Evolutionary conservation across 1,284 basidiomycete genomes (phyloP), one percentile per base, ranked within the genome.

Genomic region (Rugosomyces carneus): DNA sequence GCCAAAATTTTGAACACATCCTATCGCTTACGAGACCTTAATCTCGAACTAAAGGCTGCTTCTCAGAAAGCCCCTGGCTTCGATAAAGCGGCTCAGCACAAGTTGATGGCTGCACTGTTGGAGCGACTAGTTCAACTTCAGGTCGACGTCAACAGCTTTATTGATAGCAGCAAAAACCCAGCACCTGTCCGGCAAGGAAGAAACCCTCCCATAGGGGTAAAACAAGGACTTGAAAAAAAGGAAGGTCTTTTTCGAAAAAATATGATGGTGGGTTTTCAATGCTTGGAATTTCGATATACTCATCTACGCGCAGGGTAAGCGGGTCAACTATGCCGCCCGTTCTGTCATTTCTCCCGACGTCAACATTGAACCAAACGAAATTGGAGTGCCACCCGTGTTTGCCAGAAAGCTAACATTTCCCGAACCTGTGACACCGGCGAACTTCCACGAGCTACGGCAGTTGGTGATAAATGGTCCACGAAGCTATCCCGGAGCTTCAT

Each of bases 261-360:
- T 64, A 99, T 99, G 96, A 99, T 99, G 96, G 92, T 91, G 49
- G 52, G 73, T 53, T 13, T 45, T 47, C 49, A 35, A n/a, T 32
- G 24, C 10, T 37, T 38, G 45, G 24, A 39, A 10, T 3, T 10
- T 9, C 27, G 2, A 18, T 15, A 29, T 34, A 45, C 40, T 35
- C 23, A 40, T 15, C 27, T 37, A 48, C 8, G 48, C 42, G 45
- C 50, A 94, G 92, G 96, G 96, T 34, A 99, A 99, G 75, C 93
- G 96, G 64, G 96, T 99, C 59, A 99, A 99, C 67, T 97, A 96
- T 64, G 93, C 96, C 35, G 96, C 96, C 26, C 92, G 96, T 55
- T 99, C 96, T 11, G 96, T 99, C 62, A 99, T 99, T 55, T 99
- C 96, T 24, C 96, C 96, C 8, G 96, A 99, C 62, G 92, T 97